A percentile compares a stretch with the other conserved stretches of the same genome.
These are phyloP conservation scores for Sporopachydermia quercuum DNA, from an alignment of 805 yeast species.

Conservation along the genomic window DNA sequence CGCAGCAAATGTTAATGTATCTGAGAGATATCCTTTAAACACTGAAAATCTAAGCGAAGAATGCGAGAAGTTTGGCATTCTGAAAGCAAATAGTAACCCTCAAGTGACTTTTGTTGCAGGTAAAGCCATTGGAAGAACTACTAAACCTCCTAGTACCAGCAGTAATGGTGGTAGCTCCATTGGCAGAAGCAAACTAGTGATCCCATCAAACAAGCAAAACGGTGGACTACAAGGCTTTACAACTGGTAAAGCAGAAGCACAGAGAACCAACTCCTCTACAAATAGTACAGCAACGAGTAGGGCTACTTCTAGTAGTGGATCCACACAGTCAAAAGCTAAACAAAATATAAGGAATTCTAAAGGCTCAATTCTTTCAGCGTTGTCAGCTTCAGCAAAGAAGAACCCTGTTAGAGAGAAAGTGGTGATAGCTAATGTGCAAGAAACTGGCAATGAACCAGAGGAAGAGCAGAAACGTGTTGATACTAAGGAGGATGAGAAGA, in stretches of 20 bases:
- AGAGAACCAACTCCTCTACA: too few relatives aligned
- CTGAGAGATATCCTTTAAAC: conserved; percentile 2
- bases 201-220: too few relatives aligned
- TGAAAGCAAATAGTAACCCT: conserved; percentile 9
- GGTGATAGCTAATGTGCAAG: background rate
- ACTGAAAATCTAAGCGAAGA: conserved; percentile 1
- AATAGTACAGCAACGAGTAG: too few relatives aligned
- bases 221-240: too few relatives aligned
- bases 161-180: too few relatives aligned
- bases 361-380: conserved; percentile 1
- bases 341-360: background rate
- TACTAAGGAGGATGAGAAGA: background rate
- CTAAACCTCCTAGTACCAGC: too few relatives aligned
- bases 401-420: background rate
- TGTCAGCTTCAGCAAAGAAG: background rate
- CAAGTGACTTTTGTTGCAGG: background rate
- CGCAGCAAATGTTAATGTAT: conserved; percentile 5
- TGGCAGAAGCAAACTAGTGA: too few relatives aligned
- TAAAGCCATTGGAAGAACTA: too few relatives aligned
- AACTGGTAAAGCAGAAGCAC: too few relatives aligned
- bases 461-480: background rate
- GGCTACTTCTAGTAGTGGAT: too few relatives aligned
- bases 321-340: too few relatives aligned
- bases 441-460: background rate
- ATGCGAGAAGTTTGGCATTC: conserved; percentile 10